Conservation (phyloP, 176 grass and related monocot genomes). For the Cenchrus purpureus region DNA sequence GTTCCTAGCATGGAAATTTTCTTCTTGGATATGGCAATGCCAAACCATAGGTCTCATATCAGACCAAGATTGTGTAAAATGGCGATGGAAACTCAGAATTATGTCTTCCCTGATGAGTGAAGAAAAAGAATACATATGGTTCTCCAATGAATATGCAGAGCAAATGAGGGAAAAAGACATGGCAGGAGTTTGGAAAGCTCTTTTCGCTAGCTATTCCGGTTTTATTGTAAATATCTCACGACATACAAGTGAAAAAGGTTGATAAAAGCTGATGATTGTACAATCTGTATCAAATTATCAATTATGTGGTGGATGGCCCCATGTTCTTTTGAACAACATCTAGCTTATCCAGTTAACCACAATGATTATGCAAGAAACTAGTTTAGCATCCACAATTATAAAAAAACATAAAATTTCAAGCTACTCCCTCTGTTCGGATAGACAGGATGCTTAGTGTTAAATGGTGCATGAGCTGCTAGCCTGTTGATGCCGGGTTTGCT, state of each 20-base stretch:
- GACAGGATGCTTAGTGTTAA: not conserved
- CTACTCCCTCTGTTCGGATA: not conserved
- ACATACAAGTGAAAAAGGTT: not conserved
- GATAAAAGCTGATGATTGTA: not conserved
- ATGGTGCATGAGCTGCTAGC: not conserved
- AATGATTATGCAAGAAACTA: slow-evolving; percentile 23
- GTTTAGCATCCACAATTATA: slow-evolving; percentile 1
- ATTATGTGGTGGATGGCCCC: not conserved
- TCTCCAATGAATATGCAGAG: slow-evolving; percentile 5
- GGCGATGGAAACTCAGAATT: not conserved
- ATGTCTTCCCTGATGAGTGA: not conserved
- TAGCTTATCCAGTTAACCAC: slow-evolving; percentile 6
- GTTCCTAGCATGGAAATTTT: not conserved
- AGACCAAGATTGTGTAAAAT: not conserved
- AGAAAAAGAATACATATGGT: not conserved
- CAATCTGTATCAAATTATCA: not conserved
- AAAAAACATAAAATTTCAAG: not conserved
- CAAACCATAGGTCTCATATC: not conserved
- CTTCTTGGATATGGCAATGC: not conserved
- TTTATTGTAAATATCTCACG: not conserved
- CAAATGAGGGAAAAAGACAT: not conserved
- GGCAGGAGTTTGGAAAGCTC: not conserved
- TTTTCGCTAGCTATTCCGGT: slow-evolving; percentile 6
- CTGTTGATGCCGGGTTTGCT: not conserved
- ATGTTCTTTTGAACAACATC: slow-evolving; percentile 6